These are phyloP conservation scores for Bipolaris gigantea DNA, from an alignment of 2,329 filamentous ascomycete species.

Conservation along the genomic window DNA sequence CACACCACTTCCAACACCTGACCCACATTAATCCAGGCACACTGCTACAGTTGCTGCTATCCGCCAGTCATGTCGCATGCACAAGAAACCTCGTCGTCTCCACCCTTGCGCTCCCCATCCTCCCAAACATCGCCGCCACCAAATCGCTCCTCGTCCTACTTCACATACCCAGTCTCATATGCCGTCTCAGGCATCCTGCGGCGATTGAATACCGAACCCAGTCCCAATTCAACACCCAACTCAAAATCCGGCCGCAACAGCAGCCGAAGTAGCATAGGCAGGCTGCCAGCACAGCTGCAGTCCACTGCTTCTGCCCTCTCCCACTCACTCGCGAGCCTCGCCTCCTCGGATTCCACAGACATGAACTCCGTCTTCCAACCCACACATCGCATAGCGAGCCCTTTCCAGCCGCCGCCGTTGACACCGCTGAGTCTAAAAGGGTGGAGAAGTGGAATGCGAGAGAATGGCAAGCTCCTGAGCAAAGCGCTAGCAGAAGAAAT, in stretches of 20 bases:
- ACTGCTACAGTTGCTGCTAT: slow-evolving; percentile 4
- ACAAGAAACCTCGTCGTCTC: slow-evolving; percentile 21
- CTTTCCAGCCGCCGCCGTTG: slow-evolving; percentile 85
- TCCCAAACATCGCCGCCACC: slow-evolving; percentile 13
- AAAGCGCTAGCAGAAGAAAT: slow-evolving; percentile 86
- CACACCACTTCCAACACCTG: slow-evolving; percentile 24
- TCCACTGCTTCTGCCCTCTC: slow-evolving; percentile 29
- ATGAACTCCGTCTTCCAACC: slow-evolving; percentile 64
- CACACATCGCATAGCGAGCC: slow-evolving; percentile 67
- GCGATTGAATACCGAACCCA: slow-evolving; percentile 51
- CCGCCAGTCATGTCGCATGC: slow-evolving; percentile 34
- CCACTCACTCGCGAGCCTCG: slow-evolving; percentile 44
- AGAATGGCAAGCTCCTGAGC: slow-evolving; percentile 68
- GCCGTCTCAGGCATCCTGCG: slow-evolving; percentile 52
- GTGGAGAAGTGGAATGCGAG: slow-evolving; percentile 62
- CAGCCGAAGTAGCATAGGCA: slow-evolving; percentile 11
- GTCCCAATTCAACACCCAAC: slow-evolving; percentile 12
- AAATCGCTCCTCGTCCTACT: slow-evolving; percentile 47
- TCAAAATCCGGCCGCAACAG: slow-evolving; percentile 13
- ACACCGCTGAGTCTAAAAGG: slow-evolving; percentile 75
- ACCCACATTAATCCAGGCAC: slow-evolving; percentile 29
- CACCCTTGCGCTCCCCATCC: slow-evolving; percentile 15
- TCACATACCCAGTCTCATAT: slow-evolving; percentile 54
- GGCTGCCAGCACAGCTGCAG: slow-evolving; percentile 25
- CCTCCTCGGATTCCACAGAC: slow-evolving; percentile 40